Conservation (phyloP, 176 grass and related monocot genomes). For the Oryza meridionalis region DNA sequence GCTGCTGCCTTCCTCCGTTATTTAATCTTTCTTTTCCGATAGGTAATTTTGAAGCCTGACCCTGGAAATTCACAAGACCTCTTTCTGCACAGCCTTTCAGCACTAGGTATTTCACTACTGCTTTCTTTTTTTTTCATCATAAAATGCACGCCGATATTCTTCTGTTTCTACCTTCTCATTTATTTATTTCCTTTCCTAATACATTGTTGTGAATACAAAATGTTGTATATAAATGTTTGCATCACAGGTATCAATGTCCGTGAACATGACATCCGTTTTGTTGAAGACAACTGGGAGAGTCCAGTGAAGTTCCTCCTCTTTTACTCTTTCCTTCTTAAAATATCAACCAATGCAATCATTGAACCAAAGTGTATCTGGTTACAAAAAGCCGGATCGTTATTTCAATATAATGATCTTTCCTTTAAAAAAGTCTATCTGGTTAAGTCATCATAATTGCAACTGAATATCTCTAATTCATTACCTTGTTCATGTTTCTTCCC, state of each 20-base stretch:
- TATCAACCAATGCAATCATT: neutral
- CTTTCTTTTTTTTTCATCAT: neutral
- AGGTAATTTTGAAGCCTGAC: constrained; percentile 96
- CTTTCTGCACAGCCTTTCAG: constrained; percentile 90
- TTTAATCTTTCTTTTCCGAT: neutral
- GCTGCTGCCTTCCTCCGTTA: neutral
- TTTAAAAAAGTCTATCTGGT: neutral
- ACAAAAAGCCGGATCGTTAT: no score
- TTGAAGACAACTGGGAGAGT: constrained; percentile 98
- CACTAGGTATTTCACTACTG: constrained; percentile 58
- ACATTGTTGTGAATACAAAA: constrained; percentile 18
- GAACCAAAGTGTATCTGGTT: neutral
- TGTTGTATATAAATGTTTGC: constrained; percentile 11
- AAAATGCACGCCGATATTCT: constrained; percentile 8
- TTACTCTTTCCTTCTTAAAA: neutral
- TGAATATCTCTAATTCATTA: neutral
- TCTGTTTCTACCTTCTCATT: neutral
- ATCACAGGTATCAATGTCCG: constrained; percentile 69
- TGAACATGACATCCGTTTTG: constrained; percentile 95
- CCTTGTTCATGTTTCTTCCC: neutral
- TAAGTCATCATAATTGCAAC: neutral
- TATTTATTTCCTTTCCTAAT: neutral
- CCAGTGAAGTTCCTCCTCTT: constrained; percentile 56
- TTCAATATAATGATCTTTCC: no score
- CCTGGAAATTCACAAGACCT: constrained; percentile 93